Percentiles rank a stretch among this genome's conserved stretches.
These are phyloP conservation scores for Sugiyamaella neomexicana DNA, from an alignment of 1,139 yeast genomes.

Conservation along the genomic window DNA sequence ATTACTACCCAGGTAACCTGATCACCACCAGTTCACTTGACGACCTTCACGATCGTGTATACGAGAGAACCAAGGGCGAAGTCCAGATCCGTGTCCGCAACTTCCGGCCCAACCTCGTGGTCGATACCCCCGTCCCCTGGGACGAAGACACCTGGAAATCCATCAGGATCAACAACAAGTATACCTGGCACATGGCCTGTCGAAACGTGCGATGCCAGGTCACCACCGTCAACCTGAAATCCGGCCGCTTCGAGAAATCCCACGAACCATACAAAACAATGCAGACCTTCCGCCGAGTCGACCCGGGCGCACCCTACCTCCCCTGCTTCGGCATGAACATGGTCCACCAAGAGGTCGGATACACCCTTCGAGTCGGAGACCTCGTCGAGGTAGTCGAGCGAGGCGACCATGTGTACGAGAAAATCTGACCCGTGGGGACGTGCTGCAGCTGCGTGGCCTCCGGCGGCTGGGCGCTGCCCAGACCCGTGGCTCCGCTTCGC, in stretches of 20 bases:
- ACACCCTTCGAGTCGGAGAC: conserved; percentile 38
- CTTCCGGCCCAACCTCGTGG: conserved; percentile 47
- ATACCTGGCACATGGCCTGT: conserved; percentile 38
- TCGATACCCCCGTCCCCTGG: conserved; percentile 38
- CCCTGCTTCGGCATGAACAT: conserved; percentile 46
- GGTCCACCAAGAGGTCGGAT: conserved; percentile 37
- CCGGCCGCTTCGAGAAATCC: conserved; percentile 40
- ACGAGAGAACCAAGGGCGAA: conserved; percentile 26
- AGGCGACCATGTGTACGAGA: conserved; percentile 29
- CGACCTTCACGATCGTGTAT: conserved; percentile 35
- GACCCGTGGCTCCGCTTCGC: too few relatives aligned
- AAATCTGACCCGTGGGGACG: background rate
- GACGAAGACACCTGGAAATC: conserved; percentile 45
- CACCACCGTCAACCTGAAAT: conserved; percentile 42
- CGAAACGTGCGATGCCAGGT: conserved; percentile 45
- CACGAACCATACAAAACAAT: conserved; percentile 41
- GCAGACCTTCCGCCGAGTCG: conserved; percentile 43
- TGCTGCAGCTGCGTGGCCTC: too few relatives aligned
- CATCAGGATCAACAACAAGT: conserved; percentile 33
- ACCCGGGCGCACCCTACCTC: conserved; percentile 38
- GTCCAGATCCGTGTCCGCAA: conserved; percentile 32
- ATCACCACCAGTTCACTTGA: conserved; percentile 41
- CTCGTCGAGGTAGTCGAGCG: conserved; percentile 31
- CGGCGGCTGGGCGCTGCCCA: background rate
- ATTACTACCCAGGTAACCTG: conserved; percentile 47